A percentile compares a stretch with the other conserved stretches of the same genome.
Evolutionary conservation across 495 filamentous ascomycete genomes (phyloP).

Genomic region (Xylaria castorea): DNA sequence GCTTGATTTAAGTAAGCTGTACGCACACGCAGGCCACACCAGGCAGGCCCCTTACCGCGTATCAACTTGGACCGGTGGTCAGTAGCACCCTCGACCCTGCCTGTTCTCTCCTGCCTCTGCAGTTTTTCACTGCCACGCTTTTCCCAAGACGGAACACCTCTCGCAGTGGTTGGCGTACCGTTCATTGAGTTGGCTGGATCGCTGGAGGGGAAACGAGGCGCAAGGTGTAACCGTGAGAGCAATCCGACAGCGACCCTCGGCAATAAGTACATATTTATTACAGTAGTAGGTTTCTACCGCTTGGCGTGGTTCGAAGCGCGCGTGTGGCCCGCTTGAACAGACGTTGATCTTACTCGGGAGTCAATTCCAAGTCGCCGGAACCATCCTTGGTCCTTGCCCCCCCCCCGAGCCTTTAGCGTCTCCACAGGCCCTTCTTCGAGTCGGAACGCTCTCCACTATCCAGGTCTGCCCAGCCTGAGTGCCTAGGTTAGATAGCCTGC

Average conservation of each 20-base stretch:
- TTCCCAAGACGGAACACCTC: conserved; percentile 15
- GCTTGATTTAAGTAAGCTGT: conserved; percentile 7
- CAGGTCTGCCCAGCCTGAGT: conserved; percentile 19
- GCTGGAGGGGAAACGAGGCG: conserved; percentile 8
- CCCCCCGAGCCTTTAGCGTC: conserved; percentile 35
- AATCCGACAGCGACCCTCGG: background rate
- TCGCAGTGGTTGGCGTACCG: conserved; percentile 16
- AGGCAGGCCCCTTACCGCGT: background rate
- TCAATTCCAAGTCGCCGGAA: conserved; percentile 38
- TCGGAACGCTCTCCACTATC: conserved; percentile 24
- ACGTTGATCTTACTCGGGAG: conserved; percentile 13
- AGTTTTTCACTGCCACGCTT: background rate
- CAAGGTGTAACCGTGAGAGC: conserved; percentile 1
- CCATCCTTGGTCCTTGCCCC: conserved; percentile 34
- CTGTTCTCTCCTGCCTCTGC: conserved; percentile 4
- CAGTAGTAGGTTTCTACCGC: background rate
- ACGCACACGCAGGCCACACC: conserved; percentile 10
- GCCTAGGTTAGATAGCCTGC: conserved; percentile 12
- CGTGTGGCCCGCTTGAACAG: conserved; percentile 8
- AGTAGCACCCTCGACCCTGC: conserved; percentile 10
- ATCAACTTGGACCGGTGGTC: conserved; percentile 2
- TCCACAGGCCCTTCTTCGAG: conserved; percentile 32
- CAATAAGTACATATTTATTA: background rate
- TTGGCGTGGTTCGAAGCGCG: conserved; percentile 1
- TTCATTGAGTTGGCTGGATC: background rate